phyloP scores from a whole-genome alignment of 805 yeast genomes.

The Wickerhamiella hasegawae region DNA sequence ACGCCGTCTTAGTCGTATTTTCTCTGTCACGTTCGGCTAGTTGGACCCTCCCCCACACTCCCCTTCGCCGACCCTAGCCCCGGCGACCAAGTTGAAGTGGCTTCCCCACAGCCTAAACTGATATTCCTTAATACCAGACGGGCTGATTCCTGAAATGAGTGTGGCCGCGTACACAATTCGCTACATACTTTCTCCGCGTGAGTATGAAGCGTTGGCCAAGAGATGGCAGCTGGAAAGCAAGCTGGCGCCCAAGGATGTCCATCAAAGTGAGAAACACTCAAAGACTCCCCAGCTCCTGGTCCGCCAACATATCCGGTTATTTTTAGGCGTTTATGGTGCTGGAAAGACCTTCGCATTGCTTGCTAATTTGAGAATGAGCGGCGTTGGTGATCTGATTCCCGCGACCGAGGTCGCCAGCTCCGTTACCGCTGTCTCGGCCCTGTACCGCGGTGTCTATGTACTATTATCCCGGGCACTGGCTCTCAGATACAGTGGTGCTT shows the following conservation, averaged over 20 bases:
- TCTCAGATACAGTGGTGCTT: neutral
- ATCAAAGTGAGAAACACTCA: conserved; percentile 3
- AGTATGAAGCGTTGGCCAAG: conserved; percentile 10
- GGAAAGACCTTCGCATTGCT: conserved; percentile 6
- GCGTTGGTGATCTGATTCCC: neutral
- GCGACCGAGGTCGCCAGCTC: conserved; percentile 3
- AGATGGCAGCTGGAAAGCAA: conserved; percentile 1
- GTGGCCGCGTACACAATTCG: conserved; percentile 11
- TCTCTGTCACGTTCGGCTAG: too few species aligned
- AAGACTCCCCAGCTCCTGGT: conserved; percentile 11
- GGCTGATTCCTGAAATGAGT: neutral
- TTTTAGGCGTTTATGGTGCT: conserved; percentile 9
- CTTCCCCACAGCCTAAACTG: too few species aligned
- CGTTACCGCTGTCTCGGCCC: conserved; percentile 3
- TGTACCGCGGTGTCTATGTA: conserved; percentile 1
- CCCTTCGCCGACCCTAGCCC: too few species aligned
- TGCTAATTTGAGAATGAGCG: neutral
- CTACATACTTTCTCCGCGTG: conserved; percentile 14
- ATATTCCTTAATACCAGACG: neutral
- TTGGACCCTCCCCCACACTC: too few species aligned
- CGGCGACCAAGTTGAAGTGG: too few species aligned
- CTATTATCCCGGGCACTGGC: neutral
- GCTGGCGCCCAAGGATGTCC: conserved; percentile 5
- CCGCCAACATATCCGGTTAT: conserved; percentile 13
- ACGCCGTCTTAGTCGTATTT: too few species aligned